Evolutionary conservation across 176 grass and related monocot species (phyloP).

Genomic region (Pharus latifolius): DNA sequence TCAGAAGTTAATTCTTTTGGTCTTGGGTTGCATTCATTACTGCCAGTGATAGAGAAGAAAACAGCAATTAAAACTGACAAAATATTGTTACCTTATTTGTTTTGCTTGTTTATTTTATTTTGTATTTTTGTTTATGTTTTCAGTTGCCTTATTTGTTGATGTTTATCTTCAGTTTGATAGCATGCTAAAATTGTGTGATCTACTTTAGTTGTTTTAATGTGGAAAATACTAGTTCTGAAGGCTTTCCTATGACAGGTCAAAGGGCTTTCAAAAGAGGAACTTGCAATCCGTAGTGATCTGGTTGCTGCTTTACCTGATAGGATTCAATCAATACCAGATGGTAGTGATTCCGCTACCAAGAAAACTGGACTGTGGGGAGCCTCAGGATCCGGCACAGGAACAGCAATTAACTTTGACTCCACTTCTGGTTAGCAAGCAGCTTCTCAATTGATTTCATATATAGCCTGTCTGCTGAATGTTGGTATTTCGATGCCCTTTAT

Average conservation of each 20-base stretch:
- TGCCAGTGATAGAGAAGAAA: too few species aligned
- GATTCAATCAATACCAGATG: conserved; percentile 55
- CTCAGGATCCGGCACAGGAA: conserved; percentile 30
- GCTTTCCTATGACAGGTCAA: conserved; percentile 28
- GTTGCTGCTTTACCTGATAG: conserved; percentile 49
- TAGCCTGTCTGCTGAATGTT: neutral
- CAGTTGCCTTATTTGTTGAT: too few species aligned
- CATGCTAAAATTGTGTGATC: neutral
- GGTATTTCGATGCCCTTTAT: neutral
- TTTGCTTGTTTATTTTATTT: too few species aligned
- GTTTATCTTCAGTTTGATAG: too few species aligned
- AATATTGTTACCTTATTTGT: too few species aligned
- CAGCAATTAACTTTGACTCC: conserved; percentile 54
- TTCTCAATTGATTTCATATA: neutral
- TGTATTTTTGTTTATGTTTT: too few species aligned
- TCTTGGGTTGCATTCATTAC: too few species aligned
- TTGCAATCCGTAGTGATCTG: conserved; percentile 30
- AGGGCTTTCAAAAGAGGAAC: conserved; percentile 51
- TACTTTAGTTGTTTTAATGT: neutral
- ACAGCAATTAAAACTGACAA: too few species aligned
- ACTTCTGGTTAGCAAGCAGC: conserved; percentile 18
- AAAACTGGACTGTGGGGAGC: conserved; percentile 31
- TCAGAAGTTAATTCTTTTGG: too few species aligned
- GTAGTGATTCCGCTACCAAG: conserved; percentile 32
- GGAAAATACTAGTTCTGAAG: neutral